Conservation (phyloP, 805 yeast genomes). For the Scheffersomyces amazonensis region DNA sequence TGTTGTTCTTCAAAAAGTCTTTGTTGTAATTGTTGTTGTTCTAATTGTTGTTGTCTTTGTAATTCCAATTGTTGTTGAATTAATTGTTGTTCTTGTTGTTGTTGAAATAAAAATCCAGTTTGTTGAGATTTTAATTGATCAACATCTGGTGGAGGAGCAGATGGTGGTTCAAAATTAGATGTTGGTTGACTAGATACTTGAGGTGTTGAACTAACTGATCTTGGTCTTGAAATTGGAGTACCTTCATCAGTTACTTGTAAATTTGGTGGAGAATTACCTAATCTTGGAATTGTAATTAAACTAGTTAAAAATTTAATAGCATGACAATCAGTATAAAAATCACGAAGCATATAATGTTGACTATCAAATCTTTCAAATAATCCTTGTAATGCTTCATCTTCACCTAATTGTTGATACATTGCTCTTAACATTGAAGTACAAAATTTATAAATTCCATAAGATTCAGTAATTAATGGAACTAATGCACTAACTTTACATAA, state of each 20-base stretch:
- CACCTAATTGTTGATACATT: conserved; percentile 68
- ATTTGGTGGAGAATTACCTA: conserved; percentile 59
- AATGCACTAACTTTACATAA: conserved; percentile 84
- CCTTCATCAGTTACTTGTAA: conserved; percentile 47
- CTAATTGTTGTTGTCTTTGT: conserved; percentile 66
- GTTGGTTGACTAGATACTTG: conserved; percentile 49
- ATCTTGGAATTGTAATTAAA: conserved; percentile 74
- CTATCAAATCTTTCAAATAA: conserved; percentile 66
- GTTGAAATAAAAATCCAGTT: conserved; percentile 54
- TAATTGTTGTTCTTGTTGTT: conserved; percentile 55
- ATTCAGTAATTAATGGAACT: conserved; percentile 86
- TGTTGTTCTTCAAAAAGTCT: conserved; percentile 75
- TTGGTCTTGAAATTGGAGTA: conserved; percentile 27
- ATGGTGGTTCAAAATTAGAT: conserved; percentile 19
- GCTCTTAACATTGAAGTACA: conserved; percentile 89
- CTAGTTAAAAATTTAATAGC: conserved; percentile 78
- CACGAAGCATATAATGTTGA: conserved; percentile 70
- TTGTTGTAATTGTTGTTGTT: conserved; percentile 67
- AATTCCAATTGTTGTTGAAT: conserved; percentile 61
- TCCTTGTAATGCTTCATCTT: conserved; percentile 74
- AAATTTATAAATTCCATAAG: conserved; percentile 90
- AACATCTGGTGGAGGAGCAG: conserved; percentile 35
- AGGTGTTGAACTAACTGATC: conserved; percentile 24
- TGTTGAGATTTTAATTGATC: conserved; percentile 47
- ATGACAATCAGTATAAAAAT: conserved; percentile 88